A percentile compares a stretch with the other conserved stretches of the same genome.
phyloP scores from a whole-genome alignment of 345 rosid species.

The Citrus reticulata region DNA sequence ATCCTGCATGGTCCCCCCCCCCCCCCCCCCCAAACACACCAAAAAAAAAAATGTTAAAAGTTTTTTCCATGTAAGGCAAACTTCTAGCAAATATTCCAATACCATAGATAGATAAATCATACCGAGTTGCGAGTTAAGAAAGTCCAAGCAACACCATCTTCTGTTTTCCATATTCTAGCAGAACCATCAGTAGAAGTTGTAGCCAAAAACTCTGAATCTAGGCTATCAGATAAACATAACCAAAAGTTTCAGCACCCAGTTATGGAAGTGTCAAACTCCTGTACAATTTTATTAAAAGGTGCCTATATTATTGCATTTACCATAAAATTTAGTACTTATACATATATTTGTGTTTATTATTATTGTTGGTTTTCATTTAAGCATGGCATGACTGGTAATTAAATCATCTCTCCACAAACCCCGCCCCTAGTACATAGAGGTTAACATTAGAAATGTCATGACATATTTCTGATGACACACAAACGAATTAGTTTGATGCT shows the following conservation, averaged over 20 bases:
- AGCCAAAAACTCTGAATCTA: conserved; percentile 89
- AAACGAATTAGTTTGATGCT: neutral
- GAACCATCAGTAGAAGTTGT: conserved; percentile 89
- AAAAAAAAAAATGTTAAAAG: conserved; percentile 1
- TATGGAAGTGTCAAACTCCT: neutral
- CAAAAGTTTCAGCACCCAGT: conserved; percentile 6
- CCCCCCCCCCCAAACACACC: no score
- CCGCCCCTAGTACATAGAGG: neutral
- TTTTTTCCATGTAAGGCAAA: conserved; percentile 1
- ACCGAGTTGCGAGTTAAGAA: conserved; percentile 77
- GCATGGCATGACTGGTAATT: neutral
- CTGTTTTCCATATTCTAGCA: conserved; percentile 91
- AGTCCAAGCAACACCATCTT: conserved; percentile 69
- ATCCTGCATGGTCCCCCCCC: conserved; percentile 39
- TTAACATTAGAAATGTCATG: neutral
- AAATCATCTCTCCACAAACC: neutral
- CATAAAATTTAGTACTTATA: neutral
- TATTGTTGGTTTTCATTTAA: no score
- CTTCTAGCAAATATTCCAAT: neutral
- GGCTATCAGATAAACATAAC: conserved; percentile 37
- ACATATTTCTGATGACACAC: neutral
- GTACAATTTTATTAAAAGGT: neutral
- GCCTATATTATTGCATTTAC: neutral
- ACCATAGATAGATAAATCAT: conserved; percentile 13
- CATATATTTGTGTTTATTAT: neutral